Percentiles rank a stretch among this genome's conserved stretches.
phyloP scores from a whole-genome alignment of 2,329 filamentous ascomycete genomes.

The Exophiala aquamarina region DNA sequence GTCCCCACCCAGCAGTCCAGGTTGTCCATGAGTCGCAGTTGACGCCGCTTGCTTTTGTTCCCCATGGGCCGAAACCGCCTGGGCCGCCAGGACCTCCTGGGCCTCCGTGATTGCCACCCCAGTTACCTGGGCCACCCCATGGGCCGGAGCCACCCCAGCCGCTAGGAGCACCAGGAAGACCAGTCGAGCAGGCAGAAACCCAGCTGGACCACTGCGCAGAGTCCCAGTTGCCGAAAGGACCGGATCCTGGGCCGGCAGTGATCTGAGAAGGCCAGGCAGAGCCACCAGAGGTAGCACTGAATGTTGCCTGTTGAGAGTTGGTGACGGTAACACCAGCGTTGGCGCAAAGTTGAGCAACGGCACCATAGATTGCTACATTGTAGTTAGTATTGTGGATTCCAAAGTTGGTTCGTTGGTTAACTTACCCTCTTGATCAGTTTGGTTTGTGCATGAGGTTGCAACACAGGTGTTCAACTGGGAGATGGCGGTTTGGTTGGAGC shows the following conservation, averaged over 20 bases:
- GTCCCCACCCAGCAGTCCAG: conserved; percentile 29
- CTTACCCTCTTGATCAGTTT: conserved; percentile 29
- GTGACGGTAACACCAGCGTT: conserved; percentile 27
- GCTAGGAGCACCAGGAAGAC: conserved; percentile 23
- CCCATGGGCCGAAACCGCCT: conserved; percentile 26
- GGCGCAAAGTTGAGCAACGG: conserved; percentile 30
- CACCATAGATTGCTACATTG: conserved; percentile 27
- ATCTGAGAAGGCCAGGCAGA: conserved; percentile 25
- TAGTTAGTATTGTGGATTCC: conserved; percentile 8
- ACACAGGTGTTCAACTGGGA: conserved; percentile 29
- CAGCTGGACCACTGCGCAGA: conserved; percentile 24
- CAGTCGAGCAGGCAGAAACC: conserved; percentile 24
- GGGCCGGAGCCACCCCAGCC: conserved; percentile 24
- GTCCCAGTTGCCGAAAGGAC: conserved; percentile 25
- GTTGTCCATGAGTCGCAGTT: conserved; percentile 29
- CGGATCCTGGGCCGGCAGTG: conserved; percentile 23
- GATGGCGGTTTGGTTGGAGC: conserved; percentile 27
- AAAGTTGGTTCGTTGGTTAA: not conserved
- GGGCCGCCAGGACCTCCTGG: conserved; percentile 18
- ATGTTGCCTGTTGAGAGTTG: conserved; percentile 28
- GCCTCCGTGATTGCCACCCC: conserved; percentile 17
- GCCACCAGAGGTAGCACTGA: conserved; percentile 29
- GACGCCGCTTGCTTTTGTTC: conserved; percentile 27
- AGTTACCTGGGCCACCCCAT: conserved; percentile 22
- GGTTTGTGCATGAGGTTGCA: conserved; percentile 28